phyloP scores from a whole-genome alignment of 192 early-diverging fungal genomes.

The Polychytrium aggregatum region DNA sequence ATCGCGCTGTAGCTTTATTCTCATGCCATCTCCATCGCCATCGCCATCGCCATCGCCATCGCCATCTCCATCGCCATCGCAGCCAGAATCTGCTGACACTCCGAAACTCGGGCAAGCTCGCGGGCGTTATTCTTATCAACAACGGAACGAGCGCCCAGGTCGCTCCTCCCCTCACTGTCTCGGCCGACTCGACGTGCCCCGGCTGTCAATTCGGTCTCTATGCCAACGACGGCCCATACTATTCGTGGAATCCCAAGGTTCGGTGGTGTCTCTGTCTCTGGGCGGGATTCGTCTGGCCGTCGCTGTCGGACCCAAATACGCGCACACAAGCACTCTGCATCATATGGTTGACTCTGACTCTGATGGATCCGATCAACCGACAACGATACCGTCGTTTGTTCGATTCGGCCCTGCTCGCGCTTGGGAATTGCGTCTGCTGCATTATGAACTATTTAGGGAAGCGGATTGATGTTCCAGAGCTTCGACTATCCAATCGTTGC shows the following conservation, averaged over 20 bases:
- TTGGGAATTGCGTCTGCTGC: background rate
- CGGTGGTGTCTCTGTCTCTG: no score
- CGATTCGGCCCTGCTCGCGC: background rate
- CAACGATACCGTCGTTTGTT: background rate
- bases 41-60: background rate
- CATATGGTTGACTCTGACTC: no score
- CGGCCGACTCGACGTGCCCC: constrained; percentile 53
- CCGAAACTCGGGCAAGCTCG: constrained; percentile 30
- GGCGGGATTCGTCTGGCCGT: no score
- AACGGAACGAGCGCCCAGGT: no score
- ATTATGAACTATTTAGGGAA: constrained; percentile 53
- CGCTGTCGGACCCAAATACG: no score
- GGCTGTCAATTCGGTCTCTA: constrained; percentile 63
- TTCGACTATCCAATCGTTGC: constrained; percentile 63
- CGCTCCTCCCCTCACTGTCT: constrained; percentile 24
- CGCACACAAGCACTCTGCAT: no score
- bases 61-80: no score
- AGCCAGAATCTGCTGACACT: constrained; percentile 38
- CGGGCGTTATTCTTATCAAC: constrained; percentile 43
- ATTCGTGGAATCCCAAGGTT: constrained; percentile 61
- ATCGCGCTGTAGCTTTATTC: background rate
- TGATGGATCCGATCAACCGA: no score
- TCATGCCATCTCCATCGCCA: no score
- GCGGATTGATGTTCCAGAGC: constrained; percentile 33
- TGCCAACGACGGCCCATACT: constrained; percentile 28